Conservation (phyloP, 352 stramenopile genomes). For the Pythium vanterpoolii region DNA sequence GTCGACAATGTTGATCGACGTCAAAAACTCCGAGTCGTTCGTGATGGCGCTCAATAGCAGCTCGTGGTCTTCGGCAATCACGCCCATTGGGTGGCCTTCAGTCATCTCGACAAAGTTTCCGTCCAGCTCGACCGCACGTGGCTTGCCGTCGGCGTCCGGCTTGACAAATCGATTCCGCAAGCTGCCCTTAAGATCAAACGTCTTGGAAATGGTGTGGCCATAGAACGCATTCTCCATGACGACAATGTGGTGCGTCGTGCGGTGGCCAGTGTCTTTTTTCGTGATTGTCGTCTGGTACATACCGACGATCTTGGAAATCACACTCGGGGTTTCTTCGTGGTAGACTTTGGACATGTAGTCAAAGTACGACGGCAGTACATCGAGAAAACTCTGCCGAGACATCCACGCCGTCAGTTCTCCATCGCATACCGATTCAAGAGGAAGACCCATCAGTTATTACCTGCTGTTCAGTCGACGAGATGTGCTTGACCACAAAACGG, state of each 20-base stretch:
- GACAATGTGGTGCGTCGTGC: conserved; percentile 89
- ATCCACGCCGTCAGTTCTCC: too few relatives aligned
- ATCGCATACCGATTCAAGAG: too few relatives aligned
- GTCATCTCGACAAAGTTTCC: conserved; percentile 85
- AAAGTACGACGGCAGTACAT: conserved; percentile 91
- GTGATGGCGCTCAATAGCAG: conserved; percentile 87
- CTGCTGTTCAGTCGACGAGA: conserved; percentile 97
- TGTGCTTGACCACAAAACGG: conserved; percentile 98
- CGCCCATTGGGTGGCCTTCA: conserved; percentile 65
- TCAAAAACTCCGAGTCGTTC: conserved; percentile 97
- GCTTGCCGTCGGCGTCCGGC: conserved; percentile 22
- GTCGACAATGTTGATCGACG: conserved; percentile 98
- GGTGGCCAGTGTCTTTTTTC: conserved; percentile 89
- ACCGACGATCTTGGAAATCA: conserved; percentile 96
- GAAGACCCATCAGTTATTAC: too few relatives aligned
- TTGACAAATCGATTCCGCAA: conserved; percentile 92
- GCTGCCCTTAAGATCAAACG: conserved; percentile 99
- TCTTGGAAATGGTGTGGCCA: conserved; percentile 89
- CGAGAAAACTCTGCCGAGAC: conserved; percentile 80
- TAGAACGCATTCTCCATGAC: conserved; percentile 98
- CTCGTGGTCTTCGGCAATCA: conserved; percentile 71
- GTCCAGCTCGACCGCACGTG: conserved; percentile 67
- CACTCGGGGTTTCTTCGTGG: conserved; percentile 92
- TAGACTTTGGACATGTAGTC: conserved; percentile 97
- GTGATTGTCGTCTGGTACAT: conserved; percentile 97